Conservation (phyloP, 2,329 filamentous ascomycete genomes). For the Monascus ruber region DNA sequence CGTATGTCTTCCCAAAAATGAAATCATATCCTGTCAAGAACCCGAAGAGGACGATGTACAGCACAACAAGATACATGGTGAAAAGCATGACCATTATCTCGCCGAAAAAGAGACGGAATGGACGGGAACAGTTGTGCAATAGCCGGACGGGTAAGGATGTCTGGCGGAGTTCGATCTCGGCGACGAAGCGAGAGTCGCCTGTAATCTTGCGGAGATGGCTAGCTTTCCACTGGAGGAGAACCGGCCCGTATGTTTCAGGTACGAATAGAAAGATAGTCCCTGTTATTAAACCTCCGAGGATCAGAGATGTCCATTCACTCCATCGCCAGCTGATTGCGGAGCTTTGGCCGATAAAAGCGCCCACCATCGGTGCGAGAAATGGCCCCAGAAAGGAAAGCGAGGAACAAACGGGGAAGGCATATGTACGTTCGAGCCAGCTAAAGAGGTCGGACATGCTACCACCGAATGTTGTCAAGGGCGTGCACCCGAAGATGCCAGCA, state of each 20-base stretch:
- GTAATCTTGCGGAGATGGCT: conserved; percentile 29
- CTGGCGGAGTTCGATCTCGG: conserved; percentile 36
- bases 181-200: conserved; percentile 36
- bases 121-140: conserved; percentile 36
- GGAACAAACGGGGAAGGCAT: conserved; percentile 41
- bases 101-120: conserved; percentile 39
- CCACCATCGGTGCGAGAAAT: conserved; percentile 12
- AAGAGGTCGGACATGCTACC: conserved; percentile 39
- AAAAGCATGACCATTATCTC: conserved; percentile 28
- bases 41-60: conserved; percentile 27
- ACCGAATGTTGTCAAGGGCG: conserved; percentile 35
- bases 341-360: conserved; percentile 12
- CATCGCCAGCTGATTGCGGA: conserved; percentile 24
- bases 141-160: conserved; percentile 31
- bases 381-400: conserved; percentile 32
- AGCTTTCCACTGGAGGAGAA: conserved; percentile 35
- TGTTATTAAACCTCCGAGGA: conserved; percentile 25
- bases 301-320: conserved; percentile 35
- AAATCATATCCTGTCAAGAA: conserved; percentile 39
- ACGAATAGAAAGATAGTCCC: conserved; percentile 32
- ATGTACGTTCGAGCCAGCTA: conserved; percentile 36
- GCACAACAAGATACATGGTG: conserved; percentile 21
- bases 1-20: conserved; percentile 40
- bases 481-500: conserved; percentile 38
- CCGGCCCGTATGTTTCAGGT: conserved; percentile 40